These are phyloP conservation scores for Tetraselmis striata DNA, from an alignment of 139 green algal genomes.

Conservation along the genomic window DNA sequence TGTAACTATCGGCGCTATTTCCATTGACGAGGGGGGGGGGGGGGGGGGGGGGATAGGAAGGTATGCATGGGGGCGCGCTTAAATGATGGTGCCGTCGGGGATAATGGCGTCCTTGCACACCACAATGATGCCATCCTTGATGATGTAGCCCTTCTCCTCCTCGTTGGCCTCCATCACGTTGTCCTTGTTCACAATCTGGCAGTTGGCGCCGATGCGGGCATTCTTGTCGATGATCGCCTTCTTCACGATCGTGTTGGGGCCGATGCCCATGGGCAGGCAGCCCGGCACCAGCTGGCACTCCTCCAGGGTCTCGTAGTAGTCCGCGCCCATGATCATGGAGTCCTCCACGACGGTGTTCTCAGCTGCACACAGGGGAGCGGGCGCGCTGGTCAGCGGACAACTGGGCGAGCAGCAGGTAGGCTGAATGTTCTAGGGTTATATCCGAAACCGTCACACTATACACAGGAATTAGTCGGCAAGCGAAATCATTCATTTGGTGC, in stretches of 20 bases:
- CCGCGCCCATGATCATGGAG: conserved; percentile 61
- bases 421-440: too few relatives aligned
- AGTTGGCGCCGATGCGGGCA: conserved; percentile 59
- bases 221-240: conserved; percentile 56
- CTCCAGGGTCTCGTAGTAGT: conserved; percentile 38
- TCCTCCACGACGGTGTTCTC: conserved; percentile 61
- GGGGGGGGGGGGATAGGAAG: too few relatives aligned
- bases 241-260: conserved; percentile 22
- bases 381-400: background rate
- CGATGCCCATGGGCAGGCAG: conserved; percentile 27
- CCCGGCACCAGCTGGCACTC: background rate
- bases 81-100: conserved; percentile 69
- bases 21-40: too few relatives aligned
- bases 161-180: conserved; percentile 44
- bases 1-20: too few relatives aligned
- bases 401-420: background rate
- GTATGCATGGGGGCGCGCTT: too few relatives aligned
- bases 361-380: background rate
- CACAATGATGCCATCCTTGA: conserved; percentile 94
- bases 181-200: conserved; percentile 67
- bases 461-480: too few relatives aligned
- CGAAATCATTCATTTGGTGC: too few relatives aligned
- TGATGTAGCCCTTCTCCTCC: conserved; percentile 67
- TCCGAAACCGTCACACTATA: too few relatives aligned
- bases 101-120: conserved; percentile 92